A percentile compares a stretch with the other conserved stretches of the same genome.
Evolutionary conservation across 306 rosid genomes (phyloP).

Genomic region (Psophocarpus tetragonolobus): DNA sequence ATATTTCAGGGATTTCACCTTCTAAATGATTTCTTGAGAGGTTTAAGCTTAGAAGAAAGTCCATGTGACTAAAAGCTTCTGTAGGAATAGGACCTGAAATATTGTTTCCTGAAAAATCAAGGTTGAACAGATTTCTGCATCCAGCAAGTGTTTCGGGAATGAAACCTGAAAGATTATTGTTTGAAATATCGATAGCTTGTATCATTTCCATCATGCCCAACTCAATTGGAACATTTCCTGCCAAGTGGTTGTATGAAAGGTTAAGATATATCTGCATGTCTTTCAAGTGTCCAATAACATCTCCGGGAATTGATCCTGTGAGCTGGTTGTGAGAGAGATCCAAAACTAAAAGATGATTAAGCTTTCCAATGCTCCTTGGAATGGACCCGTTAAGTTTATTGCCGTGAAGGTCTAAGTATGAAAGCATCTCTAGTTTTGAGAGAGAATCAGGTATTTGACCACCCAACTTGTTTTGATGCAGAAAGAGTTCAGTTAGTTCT

Average conservation of each 20-base stretch:
- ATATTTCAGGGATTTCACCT: constrained; percentile 58
- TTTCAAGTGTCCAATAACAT: constrained; percentile 51
- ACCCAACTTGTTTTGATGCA: constrained; percentile 61
- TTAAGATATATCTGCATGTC: constrained; percentile 65
- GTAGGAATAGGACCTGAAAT: constrained; percentile 75
- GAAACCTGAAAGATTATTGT: constrained; percentile 71
- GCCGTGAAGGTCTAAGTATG: constrained; percentile 61
- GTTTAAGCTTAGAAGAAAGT: constrained; percentile 62
- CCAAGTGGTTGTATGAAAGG: constrained; percentile 71
- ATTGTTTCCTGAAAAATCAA: constrained; percentile 78
- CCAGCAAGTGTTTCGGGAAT: constrained; percentile 62
- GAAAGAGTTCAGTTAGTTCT: constrained; percentile 43
- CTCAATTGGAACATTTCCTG: constrained; percentile 68
- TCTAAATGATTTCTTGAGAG: constrained; percentile 71
- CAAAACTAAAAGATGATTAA: constrained; percentile 46
- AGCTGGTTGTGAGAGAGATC: constrained; percentile 75
- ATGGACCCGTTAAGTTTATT: constrained; percentile 71
- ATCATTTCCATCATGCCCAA: constrained; percentile 71
- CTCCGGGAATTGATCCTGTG: constrained; percentile 61
- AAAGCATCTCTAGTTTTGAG: constrained; percentile 70
- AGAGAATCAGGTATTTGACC: constrained; percentile 74
- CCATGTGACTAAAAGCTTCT: constrained; percentile 50
- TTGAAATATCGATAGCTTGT: constrained; percentile 76
- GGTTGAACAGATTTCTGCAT: constrained; percentile 64
- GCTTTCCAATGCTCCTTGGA: constrained; percentile 62